A percentile compares a stretch with the other conserved stretches of the same genome.
Evolutionary conservation across 1,284 basidiomycete genomes (phyloP).

Genomic region (Puccinia coronata): DNA sequence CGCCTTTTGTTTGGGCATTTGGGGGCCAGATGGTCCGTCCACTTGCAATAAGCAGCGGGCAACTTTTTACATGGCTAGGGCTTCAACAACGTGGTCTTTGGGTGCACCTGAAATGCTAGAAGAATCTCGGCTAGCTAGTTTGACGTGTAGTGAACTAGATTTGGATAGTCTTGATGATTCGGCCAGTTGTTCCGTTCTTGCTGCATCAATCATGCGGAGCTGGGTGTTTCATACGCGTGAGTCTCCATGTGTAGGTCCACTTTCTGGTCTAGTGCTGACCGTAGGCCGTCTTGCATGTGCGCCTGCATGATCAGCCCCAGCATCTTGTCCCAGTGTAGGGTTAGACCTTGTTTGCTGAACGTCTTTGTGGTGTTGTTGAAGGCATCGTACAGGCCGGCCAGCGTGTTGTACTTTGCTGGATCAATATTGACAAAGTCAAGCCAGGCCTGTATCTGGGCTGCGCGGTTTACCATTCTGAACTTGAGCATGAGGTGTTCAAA

Average conservation of each 20-base stretch:
- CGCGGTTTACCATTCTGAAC: background rate
- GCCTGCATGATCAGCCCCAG: background rate
- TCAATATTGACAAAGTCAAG: background rate
- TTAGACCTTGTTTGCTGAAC: background rate
- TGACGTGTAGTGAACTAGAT: background rate
- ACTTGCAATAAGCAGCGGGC: too few species aligned
- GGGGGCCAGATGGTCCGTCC: background rate
- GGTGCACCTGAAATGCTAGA: background rate
- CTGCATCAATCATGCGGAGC: background rate
- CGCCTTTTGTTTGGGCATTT: background rate
- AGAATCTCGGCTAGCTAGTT: background rate
- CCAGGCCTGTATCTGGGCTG: background rate
- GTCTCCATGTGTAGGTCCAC: background rate
- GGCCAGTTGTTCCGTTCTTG: background rate
- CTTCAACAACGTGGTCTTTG: background rate
- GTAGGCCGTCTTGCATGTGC: background rate
- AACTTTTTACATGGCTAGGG: background rate
- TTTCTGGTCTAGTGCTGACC: background rate
- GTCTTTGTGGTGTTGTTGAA: background rate
- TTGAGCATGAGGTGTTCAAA: background rate
- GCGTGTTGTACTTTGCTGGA: background rate
- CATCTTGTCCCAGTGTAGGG: background rate
- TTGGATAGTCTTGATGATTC: background rate
- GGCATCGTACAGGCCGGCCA: background rate
- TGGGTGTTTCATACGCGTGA: background rate